phyloP scores from a whole-genome alignment of 208 protist species.

The Naegleria fowleri region DNA sequence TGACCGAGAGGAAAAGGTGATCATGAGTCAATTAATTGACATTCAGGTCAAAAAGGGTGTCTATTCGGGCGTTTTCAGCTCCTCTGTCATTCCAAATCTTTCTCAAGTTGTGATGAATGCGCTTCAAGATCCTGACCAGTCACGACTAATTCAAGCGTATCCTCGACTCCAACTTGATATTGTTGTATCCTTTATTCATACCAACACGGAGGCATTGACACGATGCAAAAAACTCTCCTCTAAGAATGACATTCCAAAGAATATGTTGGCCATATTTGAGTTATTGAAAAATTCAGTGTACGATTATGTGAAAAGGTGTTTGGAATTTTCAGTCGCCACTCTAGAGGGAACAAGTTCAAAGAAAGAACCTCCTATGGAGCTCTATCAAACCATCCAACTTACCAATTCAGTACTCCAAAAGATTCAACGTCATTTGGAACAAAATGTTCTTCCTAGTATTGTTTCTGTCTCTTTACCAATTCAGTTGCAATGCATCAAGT shows the following conservation, averaged over 20 bases:
- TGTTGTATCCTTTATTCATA: background rate
- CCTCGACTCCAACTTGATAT: background rate
- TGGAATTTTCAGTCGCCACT: background rate
- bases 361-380: background rate
- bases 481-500: background rate
- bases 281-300: background rate
- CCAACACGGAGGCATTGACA: background rate
- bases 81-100: background rate
- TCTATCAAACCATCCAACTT: background rate
- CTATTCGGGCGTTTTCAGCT: too few species aligned
- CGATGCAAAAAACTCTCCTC: background rate
- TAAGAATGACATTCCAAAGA: background rate
- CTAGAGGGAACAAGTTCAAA: background rate
- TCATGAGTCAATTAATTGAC: background rate
- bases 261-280: conserved; percentile 5
- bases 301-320: background rate
- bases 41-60: too few species aligned
- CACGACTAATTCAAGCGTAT: background rate
- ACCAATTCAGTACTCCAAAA: conserved; percentile 7
- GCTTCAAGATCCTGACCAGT: background rate
- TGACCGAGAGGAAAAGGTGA: background rate
- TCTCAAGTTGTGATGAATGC: background rate
- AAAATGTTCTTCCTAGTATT: background rate
- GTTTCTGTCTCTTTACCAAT: background rate
- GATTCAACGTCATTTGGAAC: background rate